Base-by-base conservation (phyloP, 768 basidiomycete genomes). In the Pleurotus djamor region DNA sequence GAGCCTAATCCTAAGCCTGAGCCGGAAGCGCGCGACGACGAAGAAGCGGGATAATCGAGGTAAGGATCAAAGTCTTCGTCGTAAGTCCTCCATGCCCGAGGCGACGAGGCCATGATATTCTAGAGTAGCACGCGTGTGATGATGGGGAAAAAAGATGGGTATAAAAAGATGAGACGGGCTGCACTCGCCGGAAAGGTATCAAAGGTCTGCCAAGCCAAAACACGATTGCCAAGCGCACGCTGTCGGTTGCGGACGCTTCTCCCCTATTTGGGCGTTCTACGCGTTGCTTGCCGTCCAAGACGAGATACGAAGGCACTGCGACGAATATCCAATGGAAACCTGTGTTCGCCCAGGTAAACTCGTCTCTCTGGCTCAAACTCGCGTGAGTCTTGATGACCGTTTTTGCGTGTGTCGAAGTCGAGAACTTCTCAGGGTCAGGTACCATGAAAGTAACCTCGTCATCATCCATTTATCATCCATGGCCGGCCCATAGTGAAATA, bases 51-150 rank as follows among this genome's bases (percentile, higher is more conserved):
- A 32, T 56, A 56, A 37, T 56, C 54, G 54, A 17, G 8, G 54
- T 56, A 56, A 43, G 54, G 54, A 37, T 56, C 54, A 28, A 56
- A 56, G 54, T 56, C 54, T 17, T 56, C 21, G 17, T 56, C 54
- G 49, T 28, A 50, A 33, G 9, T 50, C 54, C 41, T 56, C 54
- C 54, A 56, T 43, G 37, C 21, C 41, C 21, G 45, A 7, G 45
- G 41, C 37, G 54, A 56, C 54, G 37, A 44, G 21, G 21, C 21
- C 54, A 56, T 56, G 54, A 52, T 38, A 16, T 52, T 52, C 37
- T 28, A 28, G 33, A 52, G 16, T 52, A 33, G 37, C n/a, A 28
- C 17, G 13, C 34, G n/a, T 17, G 37, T 17, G n/a, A 35, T 17
- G 51, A 52, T 36, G 51, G 21, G 21, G 51, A 52, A 36, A 35